A percentile compares a stretch with the other conserved stretches of the same genome.
Evolutionary conservation across 2,329 filamentous ascomycete genomes (phyloP).

Genomic region (Fusarium sp.): DNA sequence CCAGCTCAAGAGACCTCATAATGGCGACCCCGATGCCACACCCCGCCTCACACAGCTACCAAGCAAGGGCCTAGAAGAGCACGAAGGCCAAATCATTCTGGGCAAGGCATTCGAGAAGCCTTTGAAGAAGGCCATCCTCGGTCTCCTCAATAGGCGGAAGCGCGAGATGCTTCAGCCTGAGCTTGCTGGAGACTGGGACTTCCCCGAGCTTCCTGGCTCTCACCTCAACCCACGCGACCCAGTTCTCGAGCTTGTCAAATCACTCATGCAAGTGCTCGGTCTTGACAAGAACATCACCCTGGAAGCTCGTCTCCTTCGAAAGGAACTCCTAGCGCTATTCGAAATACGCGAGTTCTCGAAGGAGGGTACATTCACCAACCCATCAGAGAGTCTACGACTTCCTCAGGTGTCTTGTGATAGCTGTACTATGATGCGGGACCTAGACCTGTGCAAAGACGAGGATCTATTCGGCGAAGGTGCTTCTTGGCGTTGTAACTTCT

Average conservation of each 20-base stretch:
- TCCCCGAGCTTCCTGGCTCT: conserved; percentile 82
- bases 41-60: conserved; percentile 70
- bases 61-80: conserved; percentile 68
- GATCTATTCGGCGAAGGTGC: conserved; percentile 69
- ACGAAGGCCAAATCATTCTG: conserved; percentile 74
- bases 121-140: conserved; percentile 86
- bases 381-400: conserved; percentile 79
- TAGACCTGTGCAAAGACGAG: conserved; percentile 93
- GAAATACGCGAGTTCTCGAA: conserved; percentile 94
- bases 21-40: conserved; percentile 63
- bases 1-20: conserved; percentile 76
- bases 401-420: conserved; percentile 85
- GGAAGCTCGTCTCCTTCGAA: conserved; percentile 87
- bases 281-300: conserved; percentile 91
- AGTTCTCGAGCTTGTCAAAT: conserved; percentile 90
- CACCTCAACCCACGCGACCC: conserved; percentile 71
- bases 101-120: conserved; percentile 89
- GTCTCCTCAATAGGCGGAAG: conserved; percentile 86
- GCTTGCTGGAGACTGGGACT: conserved; percentile 85
- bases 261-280: conserved; percentile 89
- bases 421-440: conserved; percentile 88
- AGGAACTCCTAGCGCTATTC: conserved; percentile 89
- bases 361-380: conserved; percentile 89
- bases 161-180: conserved; percentile 91
- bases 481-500: conserved; percentile 83